Conservation (phyloP, 139 green algal genomes). For the Chlorella ohadii region DNA sequence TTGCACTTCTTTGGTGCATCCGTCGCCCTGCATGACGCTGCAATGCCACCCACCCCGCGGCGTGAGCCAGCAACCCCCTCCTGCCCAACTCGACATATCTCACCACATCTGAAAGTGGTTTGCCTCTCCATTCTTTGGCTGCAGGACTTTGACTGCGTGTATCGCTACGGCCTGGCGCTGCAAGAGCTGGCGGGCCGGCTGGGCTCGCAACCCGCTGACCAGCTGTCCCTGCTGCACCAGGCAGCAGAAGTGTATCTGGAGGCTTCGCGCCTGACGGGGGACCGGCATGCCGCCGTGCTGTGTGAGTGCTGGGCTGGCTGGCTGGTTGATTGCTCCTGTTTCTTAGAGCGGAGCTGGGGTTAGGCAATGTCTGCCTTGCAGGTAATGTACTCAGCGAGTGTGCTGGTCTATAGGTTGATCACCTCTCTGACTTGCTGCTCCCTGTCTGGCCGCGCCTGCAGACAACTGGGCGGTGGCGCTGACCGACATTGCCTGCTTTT, state of each 20-base stretch:
- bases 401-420: too few species aligned
- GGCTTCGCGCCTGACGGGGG: slow-evolving; percentile 5
- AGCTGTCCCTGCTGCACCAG: slow-evolving; percentile 53
- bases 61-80: too few species aligned
- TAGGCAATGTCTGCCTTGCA: too few species aligned
- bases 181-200: slow-evolving; percentile 66
- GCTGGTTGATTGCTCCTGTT: background rate
- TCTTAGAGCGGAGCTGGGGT: too few species aligned
- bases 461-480: slow-evolving; percentile 88
- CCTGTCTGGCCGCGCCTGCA: background rate
- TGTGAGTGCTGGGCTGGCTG: background rate
- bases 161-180: slow-evolving; percentile 67
- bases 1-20: too few species aligned
- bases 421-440: background rate
- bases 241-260: slow-evolving; percentile 29
- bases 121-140: too few species aligned
- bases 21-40: too few species aligned
- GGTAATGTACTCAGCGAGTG: too few species aligned
- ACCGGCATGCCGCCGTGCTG: slow-evolving; percentile 18
- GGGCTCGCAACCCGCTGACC: background rate
- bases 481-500: slow-evolving; percentile 69
- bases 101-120: too few species aligned
- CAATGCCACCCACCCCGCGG: too few species aligned
- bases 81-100: too few species aligned
- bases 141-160: slow-evolving; percentile 63